Evolutionary conservation across 2,329 filamentous ascomycete species (phyloP).

Genomic region (Clonostachys sp.): DNA sequence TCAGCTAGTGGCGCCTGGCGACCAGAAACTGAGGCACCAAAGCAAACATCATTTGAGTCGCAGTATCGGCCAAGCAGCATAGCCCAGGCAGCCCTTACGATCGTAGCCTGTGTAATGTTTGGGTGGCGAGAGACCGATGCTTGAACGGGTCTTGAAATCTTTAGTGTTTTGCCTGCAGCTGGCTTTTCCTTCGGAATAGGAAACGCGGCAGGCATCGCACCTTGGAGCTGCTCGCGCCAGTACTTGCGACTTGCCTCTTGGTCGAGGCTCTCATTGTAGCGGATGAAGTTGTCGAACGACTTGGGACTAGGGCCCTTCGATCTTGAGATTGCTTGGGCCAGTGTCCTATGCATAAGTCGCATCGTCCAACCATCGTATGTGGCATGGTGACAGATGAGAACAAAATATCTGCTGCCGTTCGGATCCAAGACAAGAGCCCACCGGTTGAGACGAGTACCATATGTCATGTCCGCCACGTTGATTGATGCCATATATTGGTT

Average conservation of each 20-base stretch:
- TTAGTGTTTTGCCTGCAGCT: not conserved
- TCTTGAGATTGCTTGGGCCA: slow-evolving; percentile 1
- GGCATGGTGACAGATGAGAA: slow-evolving; percentile 24
- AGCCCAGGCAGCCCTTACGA: slow-evolving; percentile 11
- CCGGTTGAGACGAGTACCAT: not conserved
- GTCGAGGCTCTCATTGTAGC: slow-evolving; percentile 27
- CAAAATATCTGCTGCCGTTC: not conserved
- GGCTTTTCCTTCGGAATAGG: not conserved
- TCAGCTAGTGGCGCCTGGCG: slow-evolving; percentile 10
- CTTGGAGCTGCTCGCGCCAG: slow-evolving; percentile 1
- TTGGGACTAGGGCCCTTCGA: not conserved
- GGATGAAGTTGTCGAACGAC: slow-evolving; percentile 32
- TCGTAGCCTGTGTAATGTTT: slow-evolving; percentile 8
- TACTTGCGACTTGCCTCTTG: not conserved
- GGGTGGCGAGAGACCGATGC: not conserved
- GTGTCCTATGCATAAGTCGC: slow-evolving; percentile 19
- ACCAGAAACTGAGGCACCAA: slow-evolving; percentile 11
- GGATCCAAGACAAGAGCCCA: not conserved
- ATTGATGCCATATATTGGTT: no score
- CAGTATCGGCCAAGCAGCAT: slow-evolving; percentile 7
- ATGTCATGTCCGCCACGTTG: not conserved
- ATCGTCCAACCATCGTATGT: slow-evolving; percentile 48
- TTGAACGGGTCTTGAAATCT: not conserved
- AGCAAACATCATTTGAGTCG: slow-evolving; percentile 6
- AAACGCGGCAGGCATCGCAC: slow-evolving; percentile 1